Evolutionary conservation across 2,329 filamentous ascomycete species (phyloP).

Genomic region (Calonectria leucothoes): DNA sequence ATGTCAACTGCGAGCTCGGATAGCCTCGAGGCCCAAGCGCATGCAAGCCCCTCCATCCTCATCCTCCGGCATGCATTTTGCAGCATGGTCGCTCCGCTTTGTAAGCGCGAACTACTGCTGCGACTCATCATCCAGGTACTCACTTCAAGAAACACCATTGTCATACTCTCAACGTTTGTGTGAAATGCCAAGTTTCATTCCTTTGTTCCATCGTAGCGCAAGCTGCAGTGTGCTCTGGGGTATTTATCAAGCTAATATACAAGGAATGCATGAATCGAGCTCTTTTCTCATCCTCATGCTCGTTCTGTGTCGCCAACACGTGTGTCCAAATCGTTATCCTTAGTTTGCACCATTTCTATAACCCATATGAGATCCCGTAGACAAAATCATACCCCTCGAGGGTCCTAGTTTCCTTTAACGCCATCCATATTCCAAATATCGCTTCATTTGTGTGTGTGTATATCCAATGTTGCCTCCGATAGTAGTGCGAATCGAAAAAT

Average conservation of each 20-base stretch:
- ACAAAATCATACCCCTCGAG: not conserved
- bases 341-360: conserved; percentile 36
- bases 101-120: not conserved
- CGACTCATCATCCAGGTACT: too few species aligned
- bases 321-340: conserved; percentile 10
- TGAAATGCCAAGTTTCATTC: not conserved
- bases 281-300: conserved; percentile 17
- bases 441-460: conserved; percentile 22
- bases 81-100: not conserved
- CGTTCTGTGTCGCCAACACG: conserved; percentile 19
- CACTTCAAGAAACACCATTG: not conserved
- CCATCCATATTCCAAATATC: conserved; percentile 25
- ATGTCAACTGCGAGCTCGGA: conserved; percentile 13
- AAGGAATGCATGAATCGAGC: conserved; percentile 24
- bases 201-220: not conserved
- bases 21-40: not conserved
- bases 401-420: conserved; percentile 28
- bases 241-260: conserved; percentile 39
- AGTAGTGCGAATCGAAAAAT: not conserved
- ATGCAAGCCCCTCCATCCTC: not conserved
- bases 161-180: not conserved
- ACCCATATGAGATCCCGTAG: not conserved
- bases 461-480: conserved; percentile 22
- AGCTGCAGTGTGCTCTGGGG: conserved; percentile 30
- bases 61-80: not conserved